Evolutionary conservation across 495 filamentous ascomycete species (phyloP).

Genomic region (Penicillium atrosanguineum): DNA sequence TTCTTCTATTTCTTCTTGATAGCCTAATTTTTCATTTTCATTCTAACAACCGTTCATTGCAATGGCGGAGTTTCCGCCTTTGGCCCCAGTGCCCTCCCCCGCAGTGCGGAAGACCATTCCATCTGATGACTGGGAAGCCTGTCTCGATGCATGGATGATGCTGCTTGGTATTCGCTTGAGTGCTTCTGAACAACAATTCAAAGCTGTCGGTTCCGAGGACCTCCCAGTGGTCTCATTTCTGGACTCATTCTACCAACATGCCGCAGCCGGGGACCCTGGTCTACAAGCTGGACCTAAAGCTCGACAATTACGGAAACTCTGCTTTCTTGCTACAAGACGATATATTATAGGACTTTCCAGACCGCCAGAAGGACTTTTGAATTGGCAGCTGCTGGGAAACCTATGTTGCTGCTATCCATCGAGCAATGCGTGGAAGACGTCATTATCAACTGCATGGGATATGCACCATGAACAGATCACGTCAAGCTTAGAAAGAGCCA

Average conservation of each 20-base stretch:
- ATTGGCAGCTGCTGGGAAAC: conserved; percentile 38
- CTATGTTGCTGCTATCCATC: conserved; percentile 42
- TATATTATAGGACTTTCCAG: conserved; percentile 29
- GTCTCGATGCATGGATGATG: conserved; percentile 72
- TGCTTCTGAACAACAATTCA: conserved; percentile 52
- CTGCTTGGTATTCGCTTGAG: conserved; percentile 63
- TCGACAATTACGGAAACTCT: conserved; percentile 54
- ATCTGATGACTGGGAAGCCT: conserved; percentile 72
- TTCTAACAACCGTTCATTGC: background rate
- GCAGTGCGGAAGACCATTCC: conserved; percentile 62
- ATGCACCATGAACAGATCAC: conserved; percentile 37
- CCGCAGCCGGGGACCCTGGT: conserved; percentile 34
- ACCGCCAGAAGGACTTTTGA: conserved; percentile 28
- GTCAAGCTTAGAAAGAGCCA: conserved; percentile 45
- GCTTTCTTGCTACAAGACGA: conserved; percentile 58
- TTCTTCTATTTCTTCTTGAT: background rate
- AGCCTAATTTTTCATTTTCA: background rate
- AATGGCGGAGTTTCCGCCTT: conserved; percentile 58
- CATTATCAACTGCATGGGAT: conserved; percentile 43
- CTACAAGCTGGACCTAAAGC: conserved; percentile 47
- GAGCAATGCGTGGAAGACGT: conserved; percentile 35
- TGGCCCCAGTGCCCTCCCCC: conserved; percentile 74
- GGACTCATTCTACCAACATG: conserved; percentile 57
- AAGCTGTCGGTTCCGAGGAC: conserved; percentile 47
- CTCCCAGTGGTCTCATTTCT: conserved; percentile 59